Conservation (phyloP, 495 filamentous ascomycete species). For the Annulohypoxylon maeteangense region DNA sequence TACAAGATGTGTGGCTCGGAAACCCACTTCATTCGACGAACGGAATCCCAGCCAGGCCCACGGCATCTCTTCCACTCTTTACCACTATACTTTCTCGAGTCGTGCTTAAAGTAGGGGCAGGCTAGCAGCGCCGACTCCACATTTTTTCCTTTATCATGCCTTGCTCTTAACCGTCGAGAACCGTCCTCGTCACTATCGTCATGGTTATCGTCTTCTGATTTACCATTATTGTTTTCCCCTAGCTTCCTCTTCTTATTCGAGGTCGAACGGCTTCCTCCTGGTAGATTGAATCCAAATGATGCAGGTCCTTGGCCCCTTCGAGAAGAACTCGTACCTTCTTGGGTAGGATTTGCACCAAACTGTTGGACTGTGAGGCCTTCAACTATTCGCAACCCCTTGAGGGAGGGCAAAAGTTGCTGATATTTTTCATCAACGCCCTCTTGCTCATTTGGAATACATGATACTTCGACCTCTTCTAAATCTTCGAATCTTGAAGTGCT, state of each 20-base stretch:
- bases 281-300: not conserved
- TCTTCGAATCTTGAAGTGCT: not conserved
- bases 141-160: not conserved
- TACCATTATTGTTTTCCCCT: not conserved
- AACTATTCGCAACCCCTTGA: not conserved
- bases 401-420: not conserved
- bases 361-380: not conserved
- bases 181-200: not conserved
- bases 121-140: not conserved
- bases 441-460: not conserved
- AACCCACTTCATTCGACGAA: not conserved
- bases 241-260: not conserved
- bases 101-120: not conserved
- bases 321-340: not conserved
- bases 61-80: not conserved
- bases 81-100: not conserved
- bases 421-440: not conserved
- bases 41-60: not conserved
- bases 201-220: not conserved
- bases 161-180: not conserved
- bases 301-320: not conserved
- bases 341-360: not conserved
- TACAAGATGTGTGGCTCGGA: not conserved
- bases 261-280: not conserved
- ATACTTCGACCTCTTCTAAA: not conserved